phyloP scores from a whole-genome alignment of 164 flowering plant genomes.

The Magnolia changhungtana region DNA sequence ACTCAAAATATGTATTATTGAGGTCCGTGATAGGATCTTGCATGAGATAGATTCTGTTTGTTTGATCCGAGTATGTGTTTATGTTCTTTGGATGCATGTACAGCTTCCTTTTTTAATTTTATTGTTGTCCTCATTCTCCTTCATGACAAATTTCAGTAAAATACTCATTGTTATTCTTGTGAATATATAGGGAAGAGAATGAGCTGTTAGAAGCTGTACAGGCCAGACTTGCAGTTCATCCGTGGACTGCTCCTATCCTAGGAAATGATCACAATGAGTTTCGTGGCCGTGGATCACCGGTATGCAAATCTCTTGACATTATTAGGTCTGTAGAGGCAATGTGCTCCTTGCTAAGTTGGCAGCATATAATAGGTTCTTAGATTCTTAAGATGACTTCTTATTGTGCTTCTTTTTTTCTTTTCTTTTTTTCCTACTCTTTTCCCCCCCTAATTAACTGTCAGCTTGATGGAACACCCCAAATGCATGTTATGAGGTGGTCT shows the following conservation, averaged over 20 bases:
- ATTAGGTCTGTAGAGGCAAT: not conserved
- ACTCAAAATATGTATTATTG: not conserved
- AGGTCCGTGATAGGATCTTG: not conserved
- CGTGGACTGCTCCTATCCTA: slow-evolving; percentile 76
- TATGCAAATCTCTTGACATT: slow-evolving; percentile 24
- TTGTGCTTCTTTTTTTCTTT: not conserved
- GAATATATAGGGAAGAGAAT: slow-evolving; percentile 72
- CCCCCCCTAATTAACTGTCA: too few species aligned
- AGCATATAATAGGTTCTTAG: not conserved
- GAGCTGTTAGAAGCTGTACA: slow-evolving; percentile 80
- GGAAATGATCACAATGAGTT: slow-evolving; percentile 91
- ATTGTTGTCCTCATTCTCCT: not conserved
- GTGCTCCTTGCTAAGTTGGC: not conserved
- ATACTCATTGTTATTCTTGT: not conserved
- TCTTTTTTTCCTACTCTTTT: too few species aligned
- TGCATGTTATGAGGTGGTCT: too few species aligned
- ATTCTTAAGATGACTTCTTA: not conserved
- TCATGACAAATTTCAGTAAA: slow-evolving; percentile 1
- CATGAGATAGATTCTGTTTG: not conserved
- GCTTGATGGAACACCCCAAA: too few species aligned
- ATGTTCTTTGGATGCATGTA: not conserved
- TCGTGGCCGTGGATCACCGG: slow-evolving; percentile 78
- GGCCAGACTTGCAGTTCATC: slow-evolving; percentile 68
- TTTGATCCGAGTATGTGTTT: not conserved
- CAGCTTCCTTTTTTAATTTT: not conserved